These are phyloP conservation scores for Calocybe gangraenosa DNA, from an alignment of 768 basidiomycete genomes.

Conservation along the genomic window DNA sequence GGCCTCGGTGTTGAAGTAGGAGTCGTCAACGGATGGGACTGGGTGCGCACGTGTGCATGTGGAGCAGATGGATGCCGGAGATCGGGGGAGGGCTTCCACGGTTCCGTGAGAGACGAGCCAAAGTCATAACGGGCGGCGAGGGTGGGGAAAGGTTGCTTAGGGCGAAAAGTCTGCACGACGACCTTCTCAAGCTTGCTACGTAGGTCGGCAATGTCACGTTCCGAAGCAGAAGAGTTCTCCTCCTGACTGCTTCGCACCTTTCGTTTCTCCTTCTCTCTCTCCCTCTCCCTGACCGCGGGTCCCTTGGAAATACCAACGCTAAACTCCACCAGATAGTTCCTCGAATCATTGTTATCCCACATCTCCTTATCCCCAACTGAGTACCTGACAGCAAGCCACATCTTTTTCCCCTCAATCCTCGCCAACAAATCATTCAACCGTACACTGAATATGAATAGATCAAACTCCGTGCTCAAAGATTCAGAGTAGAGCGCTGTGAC, in stretches of 20 bases:
- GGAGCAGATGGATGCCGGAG: slow-evolving; percentile 27
- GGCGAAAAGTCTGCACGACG: slow-evolving; percentile 16
- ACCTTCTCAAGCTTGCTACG: slow-evolving; percentile 66
- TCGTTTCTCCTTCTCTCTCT: slow-evolving; percentile 20
- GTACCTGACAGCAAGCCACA: slow-evolving; percentile 77
- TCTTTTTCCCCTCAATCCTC: slow-evolving; percentile 77
- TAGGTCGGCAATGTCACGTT: slow-evolving; percentile 56
- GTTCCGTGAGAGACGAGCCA: slow-evolving; percentile 41
- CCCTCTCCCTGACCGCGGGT: slow-evolving; percentile 17
- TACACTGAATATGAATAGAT: slow-evolving; percentile 76
- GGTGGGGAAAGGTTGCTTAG: slow-evolving; percentile 22
- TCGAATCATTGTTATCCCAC: slow-evolving; percentile 88
- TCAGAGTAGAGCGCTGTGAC: slow-evolving; percentile 70
- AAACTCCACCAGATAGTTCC: slow-evolving; percentile 79
- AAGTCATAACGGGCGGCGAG: slow-evolving; percentile 59
- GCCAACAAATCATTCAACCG: slow-evolving; percentile 74
- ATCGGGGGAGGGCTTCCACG: slow-evolving; percentile 34
- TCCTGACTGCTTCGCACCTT: slow-evolving; percentile 18
- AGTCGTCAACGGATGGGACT: neutral
- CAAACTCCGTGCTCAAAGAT: slow-evolving; percentile 47
- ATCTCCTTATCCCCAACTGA: slow-evolving; percentile 67
- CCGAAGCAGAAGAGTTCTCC: slow-evolving; percentile 24
- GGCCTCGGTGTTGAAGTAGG: slow-evolving; percentile 13
- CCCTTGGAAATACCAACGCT: slow-evolving; percentile 22
- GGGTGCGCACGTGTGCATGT: neutral